Conservation (phyloP, 345 rosid species). For the Microthlaspi erraticum region DNA sequence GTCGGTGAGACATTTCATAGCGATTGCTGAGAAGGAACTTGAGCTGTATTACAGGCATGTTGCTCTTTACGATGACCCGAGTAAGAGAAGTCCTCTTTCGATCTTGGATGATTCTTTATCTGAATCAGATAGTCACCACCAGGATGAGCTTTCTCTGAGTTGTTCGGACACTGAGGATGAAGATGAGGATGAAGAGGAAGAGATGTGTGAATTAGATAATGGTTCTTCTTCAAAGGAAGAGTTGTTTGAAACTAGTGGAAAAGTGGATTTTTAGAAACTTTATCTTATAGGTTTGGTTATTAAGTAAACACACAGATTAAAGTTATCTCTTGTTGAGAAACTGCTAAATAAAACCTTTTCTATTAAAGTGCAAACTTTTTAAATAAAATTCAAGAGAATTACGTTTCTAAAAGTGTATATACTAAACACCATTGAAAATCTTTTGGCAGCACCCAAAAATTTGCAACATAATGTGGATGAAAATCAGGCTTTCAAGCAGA, state of each 20-base stretch:
- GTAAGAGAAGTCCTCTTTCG: constrained; percentile 57
- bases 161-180: constrained; percentile 44
- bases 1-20: constrained; percentile 76
- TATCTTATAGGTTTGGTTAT: constrained; percentile 7
- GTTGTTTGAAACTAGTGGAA: not conserved
- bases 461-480: not conserved
- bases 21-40: constrained; percentile 77
- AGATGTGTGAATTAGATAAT: constrained; percentile 13
- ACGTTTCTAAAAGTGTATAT: not conserved
- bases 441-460: not conserved
- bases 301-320: not conserved
- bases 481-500: not conserved
- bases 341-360: constrained; percentile 1
- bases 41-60: constrained; percentile 78
- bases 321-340: not conserved
- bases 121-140: constrained; percentile 38
- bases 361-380: constrained; percentile 3
- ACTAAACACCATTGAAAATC: not conserved
- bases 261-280: not conserved
- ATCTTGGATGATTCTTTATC: constrained; percentile 54
- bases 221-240: constrained; percentile 19
- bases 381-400: not conserved
- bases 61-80: constrained; percentile 77
- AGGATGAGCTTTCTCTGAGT: constrained; percentile 25
- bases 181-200: constrained; percentile 25